A percentile compares a stretch with the other conserved stretches of the same genome.
These are phyloP conservation scores for Heritiera littoralis DNA, from an alignment of 345 rosid species.

Conservation along the genomic window DNA sequence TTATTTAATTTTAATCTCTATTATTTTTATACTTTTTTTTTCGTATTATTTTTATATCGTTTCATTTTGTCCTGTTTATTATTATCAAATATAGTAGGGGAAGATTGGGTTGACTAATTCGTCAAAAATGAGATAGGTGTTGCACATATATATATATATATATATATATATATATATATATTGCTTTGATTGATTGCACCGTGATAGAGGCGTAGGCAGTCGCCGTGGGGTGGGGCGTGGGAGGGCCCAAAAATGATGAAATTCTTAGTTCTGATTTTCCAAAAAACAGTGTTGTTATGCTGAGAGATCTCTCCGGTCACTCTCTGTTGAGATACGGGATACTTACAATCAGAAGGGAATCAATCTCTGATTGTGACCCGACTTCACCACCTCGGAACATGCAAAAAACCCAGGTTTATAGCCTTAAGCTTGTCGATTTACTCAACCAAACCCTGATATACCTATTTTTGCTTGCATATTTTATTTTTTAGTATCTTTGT, in stretches of 20 bases:
- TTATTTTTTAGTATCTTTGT: neutral
- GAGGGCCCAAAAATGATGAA: neutral
- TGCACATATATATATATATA: too few species aligned
- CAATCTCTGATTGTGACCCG: conserved; percentile 22
- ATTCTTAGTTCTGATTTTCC: neutral
- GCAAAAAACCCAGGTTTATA: neutral
- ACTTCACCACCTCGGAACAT: conserved; percentile 7
- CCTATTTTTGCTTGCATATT: neutral
- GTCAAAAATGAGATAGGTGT: neutral
- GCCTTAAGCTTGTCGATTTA: neutral
- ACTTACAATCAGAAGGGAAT: conserved; percentile 8
- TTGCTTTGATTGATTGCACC: neutral
- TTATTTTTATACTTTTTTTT: too few species aligned
- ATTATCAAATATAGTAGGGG: neutral
- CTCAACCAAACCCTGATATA: neutral
- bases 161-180: too few species aligned
- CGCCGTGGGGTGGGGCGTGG: neutral
- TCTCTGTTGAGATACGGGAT: conserved; percentile 5
- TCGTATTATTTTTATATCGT: too few species aligned
- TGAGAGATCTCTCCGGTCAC: conserved; percentile 22
- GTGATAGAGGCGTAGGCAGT: neutral
- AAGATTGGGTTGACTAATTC: neutral
- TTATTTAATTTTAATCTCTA: too few species aligned
- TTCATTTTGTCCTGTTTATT: too few species aligned
- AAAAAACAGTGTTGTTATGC: neutral